Evolutionary conservation across 331 rosid genomes (phyloP), one percentile per base, ranked within the genome.

Genomic region (Cydonia oblonga): DNA sequence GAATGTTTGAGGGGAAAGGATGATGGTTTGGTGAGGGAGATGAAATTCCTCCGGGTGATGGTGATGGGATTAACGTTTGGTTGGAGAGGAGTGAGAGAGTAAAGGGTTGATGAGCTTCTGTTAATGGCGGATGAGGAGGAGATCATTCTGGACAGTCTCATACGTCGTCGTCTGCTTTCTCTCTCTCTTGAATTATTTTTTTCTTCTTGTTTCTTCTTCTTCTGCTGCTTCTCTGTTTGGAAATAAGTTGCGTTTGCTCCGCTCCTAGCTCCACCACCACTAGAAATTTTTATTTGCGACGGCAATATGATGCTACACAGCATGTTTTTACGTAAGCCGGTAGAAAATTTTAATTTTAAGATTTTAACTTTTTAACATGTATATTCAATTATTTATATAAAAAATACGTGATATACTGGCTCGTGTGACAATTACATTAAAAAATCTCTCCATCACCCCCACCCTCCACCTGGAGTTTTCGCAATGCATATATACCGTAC

Each of bases 21-120:
- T 2, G 83, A 53, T 57, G 65, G 69, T 25, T 52, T 20, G 65
- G 64, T 28, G 68, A 77, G 57, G 71, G 84, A 78, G 69, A 83
- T 5, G 46, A 79, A 18, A 52, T 49, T 80, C 28, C 44, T 68
- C 46, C 46, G 46, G 70, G 66, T 14, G 19, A 18, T 19, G 40
- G 79, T 51, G 15, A n/a, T 79, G 70, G 69, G 65, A 14, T 60
- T n/a, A 19, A 3, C 20, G 72, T 28, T 75, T 72, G 64, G 62
- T 30, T 23, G 78, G 44, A 22, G 76, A 72, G 69, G 32, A 61
- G 69, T 26, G 32, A 60, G 57, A 62, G 86, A 74, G 30, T 11
- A 5, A 57, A 57, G 14, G 46, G 62, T 70, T 20, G 73, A 33
- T 20, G 73, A 33, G 18, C 67, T 30, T 69, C 11, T n/a, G 46